Percentiles rank a stretch among this genome's conserved stretches.
Evolutionary conservation across 2,329 filamentous ascomycete genomes (phyloP).

Genomic region (Venturia aucupariae): DNA sequence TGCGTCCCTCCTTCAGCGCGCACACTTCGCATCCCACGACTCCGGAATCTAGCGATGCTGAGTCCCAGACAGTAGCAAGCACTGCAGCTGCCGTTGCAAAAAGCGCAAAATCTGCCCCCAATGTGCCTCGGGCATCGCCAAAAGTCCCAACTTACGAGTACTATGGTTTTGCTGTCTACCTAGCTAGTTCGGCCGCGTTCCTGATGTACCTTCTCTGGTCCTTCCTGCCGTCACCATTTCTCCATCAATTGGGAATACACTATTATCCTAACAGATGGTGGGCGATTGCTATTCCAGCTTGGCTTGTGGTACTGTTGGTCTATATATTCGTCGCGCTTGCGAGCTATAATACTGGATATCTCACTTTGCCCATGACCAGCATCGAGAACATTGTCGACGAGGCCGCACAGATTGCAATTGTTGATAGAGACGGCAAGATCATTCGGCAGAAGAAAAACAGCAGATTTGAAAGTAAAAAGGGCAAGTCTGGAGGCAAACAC

Average conservation of each 20-base stretch:
- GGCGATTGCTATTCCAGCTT: constrained; percentile 85
- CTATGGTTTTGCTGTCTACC: constrained; percentile 95
- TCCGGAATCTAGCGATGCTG: constrained; percentile 83
- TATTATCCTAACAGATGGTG: constrained; percentile 99
- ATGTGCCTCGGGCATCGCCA: constrained; percentile 73
- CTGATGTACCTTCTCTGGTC: constrained; percentile 68
- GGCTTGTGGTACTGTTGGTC: constrained; percentile 75
- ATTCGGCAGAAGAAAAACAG: constrained; percentile 23
- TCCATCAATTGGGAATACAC: constrained; percentile 86
- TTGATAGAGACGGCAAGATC: constrained; percentile 61
- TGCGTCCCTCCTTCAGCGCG: constrained; percentile 58
- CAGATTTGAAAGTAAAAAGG: constrained; percentile 19
- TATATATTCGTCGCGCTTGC: constrained; percentile 94
- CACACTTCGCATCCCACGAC: constrained; percentile 72
- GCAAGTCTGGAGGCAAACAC: constrained; percentile 29
- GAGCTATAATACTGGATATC: constrained; percentile 77
- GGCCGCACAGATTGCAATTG: constrained; percentile 72
- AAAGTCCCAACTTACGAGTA: constrained; percentile 99
- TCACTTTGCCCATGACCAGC: constrained; percentile 70
- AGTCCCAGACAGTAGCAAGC: constrained; percentile 33
- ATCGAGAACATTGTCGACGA: constrained; percentile 90
- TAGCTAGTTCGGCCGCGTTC: constrained; percentile 77
- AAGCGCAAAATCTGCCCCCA: constrained; percentile 49
- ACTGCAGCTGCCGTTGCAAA: constrained; percentile 36
- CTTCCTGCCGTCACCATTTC: constrained; percentile 82